Percentiles rank a stretch among this genome's conserved stretches.
Evolutionary conservation across 2,329 filamentous ascomycete species (phyloP).

Genomic region (Neoarthrinium moseri): DNA sequence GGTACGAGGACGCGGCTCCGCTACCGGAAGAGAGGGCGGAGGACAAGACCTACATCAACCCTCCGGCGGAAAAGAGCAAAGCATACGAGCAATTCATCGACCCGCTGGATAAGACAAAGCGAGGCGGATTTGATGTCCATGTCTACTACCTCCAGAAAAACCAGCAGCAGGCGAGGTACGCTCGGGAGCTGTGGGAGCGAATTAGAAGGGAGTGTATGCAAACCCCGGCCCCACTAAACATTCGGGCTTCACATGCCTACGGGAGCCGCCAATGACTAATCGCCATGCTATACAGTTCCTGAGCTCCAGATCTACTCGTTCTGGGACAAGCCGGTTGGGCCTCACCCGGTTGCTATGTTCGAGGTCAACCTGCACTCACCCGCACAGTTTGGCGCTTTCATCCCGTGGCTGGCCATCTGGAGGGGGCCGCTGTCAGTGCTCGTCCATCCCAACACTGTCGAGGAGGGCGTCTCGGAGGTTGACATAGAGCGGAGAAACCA

Average conservation of each 20-base stretch:
- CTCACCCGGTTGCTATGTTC: conserved; percentile 85
- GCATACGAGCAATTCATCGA: conserved; percentile 70
- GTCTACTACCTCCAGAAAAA: conserved; percentile 76
- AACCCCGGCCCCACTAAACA: conserved; percentile 1
- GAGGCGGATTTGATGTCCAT: conserved; percentile 82
- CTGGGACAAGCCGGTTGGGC: conserved; percentile 76
- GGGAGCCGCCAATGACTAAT: no score
- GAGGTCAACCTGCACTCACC: conserved; percentile 88
- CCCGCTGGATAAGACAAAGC: conserved; percentile 63
- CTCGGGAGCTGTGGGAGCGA: conserved; percentile 71
- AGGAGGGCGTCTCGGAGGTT: conserved; percentile 25
- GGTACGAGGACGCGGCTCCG: conserved; percentile 55
- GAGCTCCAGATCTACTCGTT: conserved; percentile 80
- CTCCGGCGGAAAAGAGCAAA: conserved; percentile 58
- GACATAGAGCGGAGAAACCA: conserved; percentile 53
- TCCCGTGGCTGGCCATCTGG: conserved; percentile 82
- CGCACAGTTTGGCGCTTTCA: conserved; percentile 83
- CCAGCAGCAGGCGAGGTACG: conserved; percentile 62
- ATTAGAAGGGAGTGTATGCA: conserved; percentile 73
- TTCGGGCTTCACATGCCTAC: no score
- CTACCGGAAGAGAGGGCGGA: conserved; percentile 57
- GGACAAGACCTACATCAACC: conserved; percentile 77
- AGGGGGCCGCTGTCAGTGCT: conserved; percentile 77
- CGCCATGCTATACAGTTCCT: conserved; percentile 60
- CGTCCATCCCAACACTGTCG: conserved; percentile 75